Base-by-base conservation (phyloP, 768 basidiomycete genomes). In the Boletus insuetus region DNA sequence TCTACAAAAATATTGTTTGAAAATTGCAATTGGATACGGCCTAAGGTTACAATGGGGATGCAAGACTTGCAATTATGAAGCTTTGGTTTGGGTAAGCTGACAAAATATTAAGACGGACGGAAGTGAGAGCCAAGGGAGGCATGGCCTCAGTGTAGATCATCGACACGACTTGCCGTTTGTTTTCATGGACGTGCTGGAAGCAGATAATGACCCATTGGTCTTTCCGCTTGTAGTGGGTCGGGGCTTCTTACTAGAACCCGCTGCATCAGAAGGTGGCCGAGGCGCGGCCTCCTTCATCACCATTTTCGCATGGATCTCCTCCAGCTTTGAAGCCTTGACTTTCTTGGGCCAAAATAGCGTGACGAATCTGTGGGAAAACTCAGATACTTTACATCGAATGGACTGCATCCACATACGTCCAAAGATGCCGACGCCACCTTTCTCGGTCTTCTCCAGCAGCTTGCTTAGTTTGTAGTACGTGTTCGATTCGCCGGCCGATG, bases 341-440 rank as follows among this genome's bases (percentile, higher is more conserved):
- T 95, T 92, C 78, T 96, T 91, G 6, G 95, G 95, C 95, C 95
- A 98, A 74, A 98, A 98, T 51, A 94, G 79, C 3, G 93, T 94
- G 44, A 97, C 94, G 60, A 98, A 98, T 35, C 92, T 94, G 64
- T 12, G 16, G 24, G 49, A 19, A 49, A 45, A 42, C n/a, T 67
- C 44, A 62, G 56, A 19, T 13, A 45, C 24, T 13, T 40, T 17
- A 51, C 24, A 65, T 54, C 32, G 50, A 31, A 40, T 16, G 1
- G 16, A 41, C 11, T 32, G 46, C 32, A 42, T 42, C 41, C 35
- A 89, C 93, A 71, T 73, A 95, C 92, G 93, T 91, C 94, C 94
- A 97, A n/a, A 95, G 79, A 76, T 97, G 93, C 59, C 91, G 83
- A 58, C 90, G 81, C 94, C 94, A 97, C 68, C 91, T 79, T 68